Conservation (phyloP, 2,329 filamentous ascomycete species). For the Fusarium sp. region DNA sequence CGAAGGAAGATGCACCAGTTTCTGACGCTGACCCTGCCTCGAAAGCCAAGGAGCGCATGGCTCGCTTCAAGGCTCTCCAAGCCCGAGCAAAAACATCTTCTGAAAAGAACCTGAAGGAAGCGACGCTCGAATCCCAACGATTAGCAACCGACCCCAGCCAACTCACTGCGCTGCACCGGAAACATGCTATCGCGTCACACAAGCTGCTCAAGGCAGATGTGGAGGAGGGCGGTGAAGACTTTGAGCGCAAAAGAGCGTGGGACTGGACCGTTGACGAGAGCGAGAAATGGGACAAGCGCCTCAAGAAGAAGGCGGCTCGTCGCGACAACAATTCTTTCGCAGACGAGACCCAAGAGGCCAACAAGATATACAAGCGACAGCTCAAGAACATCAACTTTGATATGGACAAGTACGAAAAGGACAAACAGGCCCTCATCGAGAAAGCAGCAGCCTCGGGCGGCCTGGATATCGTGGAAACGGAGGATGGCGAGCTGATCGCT, state of each 20-base stretch:
- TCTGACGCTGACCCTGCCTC: constrained; percentile 52
- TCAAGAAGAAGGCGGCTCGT: constrained; percentile 87
- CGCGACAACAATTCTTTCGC: constrained; percentile 91
- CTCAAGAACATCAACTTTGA: constrained; percentile 83
- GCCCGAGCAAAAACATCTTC: constrained; percentile 82
- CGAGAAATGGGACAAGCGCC: constrained; percentile 92
- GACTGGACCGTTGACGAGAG: constrained; percentile 98
- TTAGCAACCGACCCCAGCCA: constrained; percentile 83
- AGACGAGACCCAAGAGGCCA: constrained; percentile 89
- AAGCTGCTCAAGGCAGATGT: constrained; percentile 95
- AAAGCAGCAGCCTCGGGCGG: constrained; percentile 87
- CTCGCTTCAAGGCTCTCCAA: constrained; percentile 90
- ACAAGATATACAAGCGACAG: constrained; percentile 95
- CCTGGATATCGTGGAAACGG: constrained; percentile 95
- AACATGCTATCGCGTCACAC: constrained; percentile 89
- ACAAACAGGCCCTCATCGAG: constrained; percentile 89
- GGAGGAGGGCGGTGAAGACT: constrained; percentile 88
- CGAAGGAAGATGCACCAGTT: constrained; percentile 37
- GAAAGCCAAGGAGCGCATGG: constrained; percentile 77
- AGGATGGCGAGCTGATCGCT: constrained; percentile 93
- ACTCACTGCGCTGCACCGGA: constrained; percentile 84
- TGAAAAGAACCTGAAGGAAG: constrained; percentile 85
- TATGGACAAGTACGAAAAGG: constrained; percentile 86
- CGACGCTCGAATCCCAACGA: constrained; percentile 85
- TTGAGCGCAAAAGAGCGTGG: constrained; percentile 98